Conservation (phyloP, 352 stramenopile genomes). For the Peronospora belbahrii region DNA sequence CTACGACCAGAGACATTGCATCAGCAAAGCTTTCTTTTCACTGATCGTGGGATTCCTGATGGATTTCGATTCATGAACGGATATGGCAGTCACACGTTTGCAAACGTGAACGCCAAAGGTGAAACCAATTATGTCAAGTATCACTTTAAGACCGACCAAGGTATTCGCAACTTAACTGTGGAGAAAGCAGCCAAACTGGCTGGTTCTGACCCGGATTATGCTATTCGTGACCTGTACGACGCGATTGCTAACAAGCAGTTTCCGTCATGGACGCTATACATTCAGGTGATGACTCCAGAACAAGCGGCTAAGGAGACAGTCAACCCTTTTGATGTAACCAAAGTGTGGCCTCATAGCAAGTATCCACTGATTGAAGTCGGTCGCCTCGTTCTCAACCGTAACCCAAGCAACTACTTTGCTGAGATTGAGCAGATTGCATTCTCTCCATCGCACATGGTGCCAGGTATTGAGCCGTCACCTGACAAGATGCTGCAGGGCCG, state of each 20-base stretch:
- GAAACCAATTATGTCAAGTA: constrained; percentile 88
- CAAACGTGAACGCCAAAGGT: constrained; percentile 76
- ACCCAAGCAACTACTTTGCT: constrained; percentile 91
- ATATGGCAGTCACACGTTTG: constrained; percentile 90
- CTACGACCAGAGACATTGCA: constrained; percentile 87
- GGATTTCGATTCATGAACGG: constrained; percentile 89
- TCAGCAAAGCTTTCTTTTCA: constrained; percentile 86
- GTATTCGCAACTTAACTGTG: constrained; percentile 81
- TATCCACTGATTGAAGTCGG: constrained; percentile 87
- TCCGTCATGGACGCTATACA: constrained; percentile 85
- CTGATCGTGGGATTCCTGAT: constrained; percentile 83
- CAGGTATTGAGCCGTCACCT: constrained; percentile 77
- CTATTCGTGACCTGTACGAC: constrained; percentile 88
- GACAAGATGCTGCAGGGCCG: constrained; percentile 89
- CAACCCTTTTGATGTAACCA: constrained; percentile 91
- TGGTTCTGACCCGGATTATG: constrained; percentile 79
- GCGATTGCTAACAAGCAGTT: constrained; percentile 77
- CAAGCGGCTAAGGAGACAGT: constrained; percentile 53
- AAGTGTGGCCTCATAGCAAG: constrained; percentile 85
- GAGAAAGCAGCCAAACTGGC: constrained; percentile 66
- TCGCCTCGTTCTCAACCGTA: constrained; percentile 85
- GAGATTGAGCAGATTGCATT: constrained; percentile 91
- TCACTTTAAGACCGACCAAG: constrained; percentile 89
- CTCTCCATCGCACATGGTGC: constrained; percentile 86
- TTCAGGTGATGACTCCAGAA: constrained; percentile 87